These are phyloP conservation scores for Triticum timopheevii DNA, from an alignment of 176 grass and related monocot species.

Conservation along the genomic window DNA sequence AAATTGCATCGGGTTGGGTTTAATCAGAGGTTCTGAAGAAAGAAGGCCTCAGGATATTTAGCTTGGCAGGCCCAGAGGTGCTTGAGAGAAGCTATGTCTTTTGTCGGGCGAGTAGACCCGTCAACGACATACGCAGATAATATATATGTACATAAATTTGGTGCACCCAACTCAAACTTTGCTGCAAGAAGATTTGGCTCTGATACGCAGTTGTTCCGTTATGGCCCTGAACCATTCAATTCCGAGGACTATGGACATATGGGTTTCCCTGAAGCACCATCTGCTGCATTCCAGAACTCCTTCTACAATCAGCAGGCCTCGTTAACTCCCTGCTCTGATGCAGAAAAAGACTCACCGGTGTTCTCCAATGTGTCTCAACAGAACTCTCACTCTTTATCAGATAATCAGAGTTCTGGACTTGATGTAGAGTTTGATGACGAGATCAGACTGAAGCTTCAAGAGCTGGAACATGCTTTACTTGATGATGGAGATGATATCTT, in stretches of 20 bases:
- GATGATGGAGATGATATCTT: constrained; percentile 68
- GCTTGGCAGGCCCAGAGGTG: not conserved
- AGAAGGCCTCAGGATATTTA: constrained; percentile 1
- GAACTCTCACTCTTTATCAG: constrained; percentile 67
- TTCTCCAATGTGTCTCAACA: constrained; percentile 72
- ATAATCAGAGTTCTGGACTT: constrained; percentile 60
- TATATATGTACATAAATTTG: constrained; percentile 48
- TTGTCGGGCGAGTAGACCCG: constrained; percentile 21
- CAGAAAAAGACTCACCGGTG: constrained; percentile 50
- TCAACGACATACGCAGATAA: constrained; percentile 42
- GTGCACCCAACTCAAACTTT: constrained; percentile 49
- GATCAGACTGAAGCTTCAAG: constrained; percentile 81
- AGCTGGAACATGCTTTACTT: constrained; percentile 83
- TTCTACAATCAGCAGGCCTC: constrained; percentile 59
- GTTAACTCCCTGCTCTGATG: constrained; percentile 49
- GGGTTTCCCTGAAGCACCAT: constrained; percentile 45
- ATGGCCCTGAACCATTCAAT: constrained; percentile 55
- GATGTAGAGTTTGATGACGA: constrained; percentile 79
- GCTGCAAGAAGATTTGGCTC: constrained; percentile 48
- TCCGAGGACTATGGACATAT: constrained; percentile 53
- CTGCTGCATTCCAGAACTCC: constrained; percentile 47
- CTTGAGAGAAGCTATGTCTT: constrained; percentile 46
- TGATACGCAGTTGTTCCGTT: constrained; percentile 50
- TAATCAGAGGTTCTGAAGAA: not conserved
- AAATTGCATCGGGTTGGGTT: not conserved